phyloP scores from a whole-genome alignment of 1,284 basidiomycete genomes.

The Ustilago tritici region DNA sequence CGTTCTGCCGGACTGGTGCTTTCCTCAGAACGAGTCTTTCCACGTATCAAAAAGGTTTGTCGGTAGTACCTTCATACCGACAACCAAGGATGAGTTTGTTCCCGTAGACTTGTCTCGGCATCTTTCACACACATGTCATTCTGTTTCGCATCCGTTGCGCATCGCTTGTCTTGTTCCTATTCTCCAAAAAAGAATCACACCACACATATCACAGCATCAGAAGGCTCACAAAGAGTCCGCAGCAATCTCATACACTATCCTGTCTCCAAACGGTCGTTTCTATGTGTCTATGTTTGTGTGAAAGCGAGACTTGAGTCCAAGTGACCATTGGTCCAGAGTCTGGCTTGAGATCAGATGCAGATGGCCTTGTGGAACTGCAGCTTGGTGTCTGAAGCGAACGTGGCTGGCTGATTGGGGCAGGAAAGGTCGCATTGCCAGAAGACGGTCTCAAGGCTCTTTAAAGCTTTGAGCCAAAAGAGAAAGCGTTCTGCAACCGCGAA shows the following conservation, averaged over 20 bases:
- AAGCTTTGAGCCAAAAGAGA: not conserved
- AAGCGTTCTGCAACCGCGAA: not conserved
- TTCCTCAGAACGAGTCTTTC: slow-evolving; percentile 1
- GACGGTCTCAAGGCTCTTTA: slow-evolving; percentile 3
- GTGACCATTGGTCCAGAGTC: not conserved
- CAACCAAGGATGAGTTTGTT: slow-evolving; percentile 31
- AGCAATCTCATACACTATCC: slow-evolving; percentile 53
- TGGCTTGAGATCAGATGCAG: not conserved
- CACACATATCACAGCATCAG: slow-evolving; percentile 54
- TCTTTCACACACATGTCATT: slow-evolving; percentile 13
- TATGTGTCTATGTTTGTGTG: not conserved
- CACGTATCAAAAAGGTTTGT: slow-evolving; percentile 52
- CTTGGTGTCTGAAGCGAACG: not conserved
- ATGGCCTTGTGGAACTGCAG: not conserved
- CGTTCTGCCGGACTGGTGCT: slow-evolving; percentile 15
- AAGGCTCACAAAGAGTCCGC: slow-evolving; percentile 54
- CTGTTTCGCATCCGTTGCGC: slow-evolving; percentile 11
- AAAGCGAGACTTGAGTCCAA: not conserved
- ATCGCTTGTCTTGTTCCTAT: slow-evolving; percentile 17
- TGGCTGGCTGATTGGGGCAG: not conserved
- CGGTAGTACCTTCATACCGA: slow-evolving; percentile 13
- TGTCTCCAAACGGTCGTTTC: slow-evolving; percentile 23
- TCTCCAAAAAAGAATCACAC: slow-evolving; percentile 32
- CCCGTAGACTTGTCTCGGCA: slow-evolving; percentile 42
- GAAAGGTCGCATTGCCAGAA: not conserved